Evolutionary conservation across 2,329 filamentous ascomycete genomes (phyloP), one percentile per base, ranked within the genome.

Genomic region (Mycosphaerelloides madeirae): DNA sequence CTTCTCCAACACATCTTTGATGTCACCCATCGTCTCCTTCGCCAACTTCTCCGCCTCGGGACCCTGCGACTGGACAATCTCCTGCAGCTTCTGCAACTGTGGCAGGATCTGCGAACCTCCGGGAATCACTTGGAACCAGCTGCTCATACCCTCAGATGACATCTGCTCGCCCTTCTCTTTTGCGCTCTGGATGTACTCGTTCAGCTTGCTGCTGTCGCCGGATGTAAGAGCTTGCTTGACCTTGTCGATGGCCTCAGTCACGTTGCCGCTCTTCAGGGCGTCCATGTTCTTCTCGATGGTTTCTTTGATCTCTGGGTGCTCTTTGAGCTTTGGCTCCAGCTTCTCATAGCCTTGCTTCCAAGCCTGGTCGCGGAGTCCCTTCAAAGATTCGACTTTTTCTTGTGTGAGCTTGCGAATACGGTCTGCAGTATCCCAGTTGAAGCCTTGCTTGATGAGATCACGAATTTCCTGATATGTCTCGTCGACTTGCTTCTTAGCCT

Each of bases 401-500:
- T 87, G 73, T 1, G 87, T 69, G 31, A 89, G 60, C 53, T 79
- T 75, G 49, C 76, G 74, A 16, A 81, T 67, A 63, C 76, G 74
- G 41, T 62, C 60, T 8, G 72, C 73, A 57, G 79, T 80, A 41
- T 77, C 70, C 0, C 71, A 69, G 38, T 72, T 79, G 41, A 86
- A 60, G 2, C 84, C 84, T 12, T 74, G 73, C 35, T 79, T 76
- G 43, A 85, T 61, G 37, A 87, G 74, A 31, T 84, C 78, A 54
- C 74, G 74, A 53, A 86, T 69, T 62, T 88, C 76, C 20, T 74
- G 63, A 78, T 83, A 87, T 1, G 84, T 85, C 65, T 83, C 73
- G 43, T 88, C 81, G 4, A 85, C 77, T 64, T 86, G 76, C 73
- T 87, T 82, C 76, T 87, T 86, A 0, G 83, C 84, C 60, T 88